Base-by-base conservation (phyloP, 164 flowering plant genomes). In the Sextonia rubra region DNA sequence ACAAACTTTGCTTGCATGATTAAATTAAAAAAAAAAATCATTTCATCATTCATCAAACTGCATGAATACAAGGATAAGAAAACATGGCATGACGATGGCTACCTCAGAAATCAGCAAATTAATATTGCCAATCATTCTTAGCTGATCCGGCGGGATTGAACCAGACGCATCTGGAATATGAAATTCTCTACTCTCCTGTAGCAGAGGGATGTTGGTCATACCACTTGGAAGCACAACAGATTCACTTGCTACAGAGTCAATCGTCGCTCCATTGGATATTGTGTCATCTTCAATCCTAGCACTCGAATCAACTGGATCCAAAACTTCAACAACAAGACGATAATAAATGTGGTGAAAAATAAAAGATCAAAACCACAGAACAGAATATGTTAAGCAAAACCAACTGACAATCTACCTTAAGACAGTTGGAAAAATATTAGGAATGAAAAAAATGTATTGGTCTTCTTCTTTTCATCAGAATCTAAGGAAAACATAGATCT, bases 31-130 rank as follows among this genome's bases (percentile, higher is more conserved):
- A 52, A 66, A 55, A 69, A 37, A 64, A 32, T 27, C 29, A 1
- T 64, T 18, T 27, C 8, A 44, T 66, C 26, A 37, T 22, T 18
- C 52, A 37, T 4, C 7, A 27, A 44, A 66, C 12, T 32, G 9
- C 24, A 37, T n/a, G 29, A 30, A 24, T 5, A 29, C 25, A 64
- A 65, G 64, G 62, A 66, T 37, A 2, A 15, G 27, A 64, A 27
- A 29, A 76, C 25, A 60, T 47, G 55, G 47, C 30, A 72, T 23
- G 69, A 47, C 12, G 37, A 25, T 47, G 25, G 9, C 64, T 82
- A 96, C 99, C 98, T 96, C 99, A 18, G 95, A 83, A 62, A 96
- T 86, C 75, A 93, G 74, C 62, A 86, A 71, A 71, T 89, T 85
- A 15, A 96, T 96, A 75, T 89, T 93, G 29, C 83, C 82, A 79